phyloP scores from a whole-genome alignment of 1,284 basidiomycete genomes.

The Ustilago nuda region DNA sequence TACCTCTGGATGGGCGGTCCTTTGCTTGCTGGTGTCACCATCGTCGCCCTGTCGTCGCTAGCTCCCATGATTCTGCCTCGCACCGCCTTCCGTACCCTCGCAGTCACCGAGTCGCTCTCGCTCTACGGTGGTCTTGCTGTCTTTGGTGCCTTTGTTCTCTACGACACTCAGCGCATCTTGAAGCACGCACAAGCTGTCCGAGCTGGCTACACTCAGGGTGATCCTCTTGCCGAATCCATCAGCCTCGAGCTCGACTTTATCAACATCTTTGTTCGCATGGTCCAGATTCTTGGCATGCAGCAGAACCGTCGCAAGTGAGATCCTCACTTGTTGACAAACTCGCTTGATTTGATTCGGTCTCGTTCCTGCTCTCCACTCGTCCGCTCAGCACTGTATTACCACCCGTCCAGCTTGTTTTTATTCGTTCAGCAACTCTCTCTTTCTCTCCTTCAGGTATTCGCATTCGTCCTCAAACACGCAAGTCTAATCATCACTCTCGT shows the following conservation, averaged over 20 bases:
- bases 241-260: constrained; percentile 86
- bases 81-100: constrained; percentile 79
- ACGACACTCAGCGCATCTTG: constrained; percentile 85
- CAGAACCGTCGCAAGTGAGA: constrained; percentile 65
- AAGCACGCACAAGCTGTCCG: constrained; percentile 81
- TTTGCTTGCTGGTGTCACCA: constrained; percentile 79
- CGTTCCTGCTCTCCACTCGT: constrained; percentile 3
- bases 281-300: constrained; percentile 79
- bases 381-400: constrained; percentile 26
- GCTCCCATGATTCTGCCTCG: constrained; percentile 88
- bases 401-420: constrained; percentile 7
- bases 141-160: constrained; percentile 86
- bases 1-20: constrained; percentile 81
- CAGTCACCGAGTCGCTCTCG: constrained; percentile 81
- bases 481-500: constrained; percentile 23
- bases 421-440: neutral
- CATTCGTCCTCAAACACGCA: constrained; percentile 1
- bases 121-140: constrained; percentile 85
- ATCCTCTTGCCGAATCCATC: constrained; percentile 81
- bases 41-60: constrained; percentile 84
- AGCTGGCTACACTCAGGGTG: constrained; percentile 76
- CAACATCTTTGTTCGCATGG: constrained; percentile 78
- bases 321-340: neutral
- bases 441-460: constrained; percentile 28
- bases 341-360: neutral